Conservation (phyloP, 495 filamentous ascomycete genomes). For the Neurospora sp. region DNA sequence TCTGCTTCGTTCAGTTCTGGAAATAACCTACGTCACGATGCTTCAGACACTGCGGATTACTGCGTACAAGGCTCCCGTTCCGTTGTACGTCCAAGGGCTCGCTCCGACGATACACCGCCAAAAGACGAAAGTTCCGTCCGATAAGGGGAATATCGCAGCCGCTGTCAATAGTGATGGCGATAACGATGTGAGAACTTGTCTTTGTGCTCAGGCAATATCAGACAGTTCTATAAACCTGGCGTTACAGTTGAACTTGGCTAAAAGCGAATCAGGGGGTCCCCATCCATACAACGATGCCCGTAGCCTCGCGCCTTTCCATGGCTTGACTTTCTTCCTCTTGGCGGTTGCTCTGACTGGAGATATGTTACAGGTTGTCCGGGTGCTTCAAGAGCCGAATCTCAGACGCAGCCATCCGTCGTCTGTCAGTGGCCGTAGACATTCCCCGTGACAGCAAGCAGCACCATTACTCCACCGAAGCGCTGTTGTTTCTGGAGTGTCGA, state of each 20-base stretch:
- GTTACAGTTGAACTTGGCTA: neutral
- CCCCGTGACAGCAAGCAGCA: neutral
- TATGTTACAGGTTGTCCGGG: neutral
- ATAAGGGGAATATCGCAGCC: neutral
- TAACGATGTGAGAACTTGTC: neutral
- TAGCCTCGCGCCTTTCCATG: neutral
- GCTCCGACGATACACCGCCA: neutral
- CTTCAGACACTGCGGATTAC: neutral
- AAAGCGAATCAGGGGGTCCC: neutral
- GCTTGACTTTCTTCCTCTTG: neutral
- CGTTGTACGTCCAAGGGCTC: neutral
- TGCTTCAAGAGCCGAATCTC: neutral
- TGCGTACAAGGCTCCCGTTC: neutral
- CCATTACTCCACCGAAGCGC: neutral
- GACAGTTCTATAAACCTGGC: neutral
- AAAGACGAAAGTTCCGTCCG: neutral
- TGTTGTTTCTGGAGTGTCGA: neutral
- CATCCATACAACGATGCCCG: neutral
- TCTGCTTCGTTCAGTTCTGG: neutral
- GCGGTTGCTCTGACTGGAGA: neutral
- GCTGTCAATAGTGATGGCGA: neutral
- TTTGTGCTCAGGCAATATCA: neutral
- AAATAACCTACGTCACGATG: neutral
- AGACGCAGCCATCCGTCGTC: neutral
- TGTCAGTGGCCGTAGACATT: neutral